Base-by-base conservation (phyloP, 352 stramenopile species). In the Pythium utonaiense region DNA sequence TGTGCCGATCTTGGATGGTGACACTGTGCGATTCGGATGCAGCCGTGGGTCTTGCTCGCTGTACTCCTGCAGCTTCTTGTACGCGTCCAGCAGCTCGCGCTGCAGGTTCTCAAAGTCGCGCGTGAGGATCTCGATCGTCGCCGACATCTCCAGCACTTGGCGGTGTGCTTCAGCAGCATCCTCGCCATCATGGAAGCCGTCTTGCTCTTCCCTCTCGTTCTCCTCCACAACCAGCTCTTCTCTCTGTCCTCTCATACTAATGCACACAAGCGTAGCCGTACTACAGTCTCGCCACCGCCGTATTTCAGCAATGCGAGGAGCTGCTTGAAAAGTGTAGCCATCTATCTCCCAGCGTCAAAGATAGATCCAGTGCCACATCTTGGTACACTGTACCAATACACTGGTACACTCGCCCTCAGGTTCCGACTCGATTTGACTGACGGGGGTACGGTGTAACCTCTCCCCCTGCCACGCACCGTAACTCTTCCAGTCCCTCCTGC, bases 121-220 rank as follows among this genome's bases (percentile, higher is more conserved):
- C 45, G 71, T 77, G 65, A 89, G 75, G 40, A 79, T 73, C 53
- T 82, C 79, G 30, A 89, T 86, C 27, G 77, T 81, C 38, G 52
- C 45, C n/a, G 75, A 75, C 77, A 89, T 89, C 42, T 74, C 73
- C 17, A 89, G 67, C 57, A 89, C 77, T 59, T 89, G 77, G 17
- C 71, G 73, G 53, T 89, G 79, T 10, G 70, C 77, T 24, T 83
- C 69, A 27, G 81, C 56, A 38, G 76, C 68, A 21, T 71, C 62
- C 7, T 67, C 60, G 38, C 57, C 60, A 52, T 71, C 27, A 8
- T 62, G 27, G 19, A 61, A 27, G 0, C 36, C 2, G 8, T 44
- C 27, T 3, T 52, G 41, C 9, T 67, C 36, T 6, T 51, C 50
- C 24, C 48, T 47, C 1, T 45, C 30, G 34, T 60, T 30, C 19